Evolutionary conservation across 2,329 filamentous ascomycete species (phyloP), one percentile per base, ranked within the genome.

Genomic region (Xylaria sp.): DNA sequence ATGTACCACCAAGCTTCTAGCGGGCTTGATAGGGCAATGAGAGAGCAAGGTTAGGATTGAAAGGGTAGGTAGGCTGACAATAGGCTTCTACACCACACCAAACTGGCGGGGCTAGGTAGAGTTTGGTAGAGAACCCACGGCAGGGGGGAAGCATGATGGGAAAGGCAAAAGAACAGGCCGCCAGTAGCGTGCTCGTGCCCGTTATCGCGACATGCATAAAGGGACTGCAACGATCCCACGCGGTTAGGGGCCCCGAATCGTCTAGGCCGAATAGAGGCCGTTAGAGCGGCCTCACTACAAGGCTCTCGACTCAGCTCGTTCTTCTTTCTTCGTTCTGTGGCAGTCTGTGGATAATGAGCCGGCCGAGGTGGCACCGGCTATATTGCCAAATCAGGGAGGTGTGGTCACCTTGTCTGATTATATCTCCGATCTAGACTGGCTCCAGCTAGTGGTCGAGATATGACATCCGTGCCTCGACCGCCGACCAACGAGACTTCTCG

Each of bases 281-380:
- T 52, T 62, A 51, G 58, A 63, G 51, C 20, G 63, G 13, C 20
- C 23, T 50, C 57, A 28, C 52, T 51, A 46, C 66, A 58, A 46
- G 63, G 63, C 64, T 58, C 52, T 50, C 67, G 55, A 54, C 64
- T 71, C 70, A 70, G 67, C 68, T 70, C 58, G 68, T 55, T 23
- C 13, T 56, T 56, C 57, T 58, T n/a, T 63, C 50, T 44, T 59
- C 18, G 41, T 46, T 39, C 58, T 28, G 37, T 65, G 60, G 66
- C 18, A 34, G 37, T 39, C 58, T 28, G 37, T 65, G 60, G 66
- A 59, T 28, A 44, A 44, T 52, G 52, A 48, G 58, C 67, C 57
- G 68, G 46, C 70, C 72, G 72, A 73, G 65, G 67, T 72, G 72
- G 70, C 67, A 60, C 70, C 72, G 72, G 70, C 56, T 62, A 68